Conservation (phyloP, 2,329 filamentous ascomycete genomes). For the Dryadomyces quercivorus region DNA sequence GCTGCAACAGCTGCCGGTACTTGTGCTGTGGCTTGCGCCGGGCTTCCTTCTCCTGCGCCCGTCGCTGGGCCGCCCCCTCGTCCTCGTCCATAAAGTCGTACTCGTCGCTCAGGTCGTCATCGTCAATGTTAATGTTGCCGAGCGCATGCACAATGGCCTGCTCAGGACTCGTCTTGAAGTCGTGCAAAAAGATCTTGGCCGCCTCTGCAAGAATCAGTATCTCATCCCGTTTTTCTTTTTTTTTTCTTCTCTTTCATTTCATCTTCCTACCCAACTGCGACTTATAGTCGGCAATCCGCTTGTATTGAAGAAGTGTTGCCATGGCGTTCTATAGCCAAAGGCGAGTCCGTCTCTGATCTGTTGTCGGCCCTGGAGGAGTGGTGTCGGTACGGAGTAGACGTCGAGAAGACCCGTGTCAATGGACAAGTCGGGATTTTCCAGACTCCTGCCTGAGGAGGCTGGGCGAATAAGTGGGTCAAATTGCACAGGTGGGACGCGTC, state of each 20-base stretch:
- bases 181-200: conserved; percentile 77
- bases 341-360: neutral
- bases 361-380: neutral
- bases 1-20: conserved; percentile 78
- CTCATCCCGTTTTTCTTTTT: neutral
- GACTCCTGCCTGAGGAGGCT: conserved; percentile 7
- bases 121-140: conserved; percentile 73
- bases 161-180: conserved; percentile 71
- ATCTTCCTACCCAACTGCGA: conserved; percentile 51
- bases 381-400: neutral
- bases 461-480: conserved; percentile 5
- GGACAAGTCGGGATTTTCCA: neutral
- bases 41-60: conserved; percentile 35
- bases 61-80: conserved; percentile 43
- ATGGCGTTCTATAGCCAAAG: conserved; percentile 34
- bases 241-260: neutral
- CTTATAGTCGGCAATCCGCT: conserved; percentile 72
- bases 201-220: conserved; percentile 37
- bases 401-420: neutral
- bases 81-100: conserved; percentile 87
- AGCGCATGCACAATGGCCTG: conserved; percentile 69
- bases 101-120: conserved; percentile 76
- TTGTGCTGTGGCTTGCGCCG: conserved; percentile 57
- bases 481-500: conserved; percentile 9
- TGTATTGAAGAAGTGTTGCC: conserved; percentile 66